Evolutionary conservation across 805 yeast genomes (phyloP).

Genomic region (Kurtzmaniella fragi): DNA sequence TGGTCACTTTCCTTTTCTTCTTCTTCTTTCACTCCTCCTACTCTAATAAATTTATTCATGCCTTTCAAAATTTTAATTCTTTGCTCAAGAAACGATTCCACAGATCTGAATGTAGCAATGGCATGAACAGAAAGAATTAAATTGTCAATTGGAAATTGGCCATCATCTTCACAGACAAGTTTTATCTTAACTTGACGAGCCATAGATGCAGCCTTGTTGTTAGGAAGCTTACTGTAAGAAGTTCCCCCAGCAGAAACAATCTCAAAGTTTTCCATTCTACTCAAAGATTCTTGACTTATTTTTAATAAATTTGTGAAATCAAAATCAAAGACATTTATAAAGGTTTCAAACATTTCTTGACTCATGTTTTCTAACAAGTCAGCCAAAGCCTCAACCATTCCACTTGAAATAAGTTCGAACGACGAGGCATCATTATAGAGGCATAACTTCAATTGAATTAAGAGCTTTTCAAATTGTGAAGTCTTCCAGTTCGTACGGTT

Average conservation of each 20-base stretch:
- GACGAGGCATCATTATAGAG: constrained; percentile 45
- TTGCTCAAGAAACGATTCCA: constrained; percentile 43
- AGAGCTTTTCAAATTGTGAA: too few species aligned
- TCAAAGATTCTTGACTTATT: constrained; percentile 66
- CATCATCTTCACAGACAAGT: constrained; percentile 23
- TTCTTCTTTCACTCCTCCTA: constrained; percentile 7
- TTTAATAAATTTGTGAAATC: constrained; percentile 19
- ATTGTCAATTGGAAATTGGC: constrained; percentile 20
- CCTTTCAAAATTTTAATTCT: constrained; percentile 30
- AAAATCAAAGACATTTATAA: constrained; percentile 2
- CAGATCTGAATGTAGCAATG: constrained; percentile 53
- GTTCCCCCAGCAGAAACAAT: constrained; percentile 45
- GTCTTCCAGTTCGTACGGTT: too few species aligned
- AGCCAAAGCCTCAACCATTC: constrained; percentile 46
- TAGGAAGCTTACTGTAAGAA: constrained; percentile 12
- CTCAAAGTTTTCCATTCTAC: constrained; percentile 70
- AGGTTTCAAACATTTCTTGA: not conserved
- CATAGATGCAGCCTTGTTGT: constrained; percentile 50
- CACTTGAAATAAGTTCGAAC: constrained; percentile 70
- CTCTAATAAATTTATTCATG: constrained; percentile 2
- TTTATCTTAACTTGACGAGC: constrained; percentile 66
- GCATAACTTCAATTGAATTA: too few species aligned
- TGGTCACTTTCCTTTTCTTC: constrained; percentile 6
- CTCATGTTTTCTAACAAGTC: constrained; percentile 18
- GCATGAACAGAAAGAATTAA: constrained; percentile 52